phyloP scores from a whole-genome alignment of 2,329 filamentous ascomycete genomes.

The Hypoxylon sp. region DNA sequence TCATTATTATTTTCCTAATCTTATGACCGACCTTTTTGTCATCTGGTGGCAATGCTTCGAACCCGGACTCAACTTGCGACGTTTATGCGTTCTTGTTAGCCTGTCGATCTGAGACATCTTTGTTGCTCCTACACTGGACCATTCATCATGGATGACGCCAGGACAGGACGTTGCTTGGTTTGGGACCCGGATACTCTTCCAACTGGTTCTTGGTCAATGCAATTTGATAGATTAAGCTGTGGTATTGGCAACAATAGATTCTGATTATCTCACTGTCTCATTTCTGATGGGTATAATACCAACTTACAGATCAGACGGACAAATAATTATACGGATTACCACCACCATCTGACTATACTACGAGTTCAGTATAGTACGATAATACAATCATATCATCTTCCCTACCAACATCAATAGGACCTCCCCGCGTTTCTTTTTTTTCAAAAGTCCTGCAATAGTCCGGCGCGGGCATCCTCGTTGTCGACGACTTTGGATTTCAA shows the following conservation, averaged over 20 bases:
- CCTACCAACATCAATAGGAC: constrained; percentile 2
- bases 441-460: constrained; percentile 16
- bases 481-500: constrained; percentile 11
- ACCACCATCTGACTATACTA: too few relatives aligned
- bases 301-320: too few relatives aligned
- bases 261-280: too few relatives aligned
- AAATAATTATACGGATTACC: too few relatives aligned
- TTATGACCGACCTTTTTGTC: constrained; percentile 13
- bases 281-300: too few relatives aligned
- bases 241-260: too few relatives aligned
- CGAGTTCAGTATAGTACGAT: too few relatives aligned
- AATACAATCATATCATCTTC: constrained; percentile 2
- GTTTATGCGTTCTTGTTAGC: constrained; percentile 29
- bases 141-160: constrained; percentile 13
- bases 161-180: constrained; percentile 4
- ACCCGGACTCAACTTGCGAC: constrained; percentile 5
- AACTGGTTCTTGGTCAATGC: constrained; percentile 10
- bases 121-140: constrained; percentile 9
- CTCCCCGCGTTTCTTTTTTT: constrained; percentile 18
- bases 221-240: too few relatives aligned
- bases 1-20: constrained; percentile 5
- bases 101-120: constrained; percentile 17
- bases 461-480: constrained; percentile 2
- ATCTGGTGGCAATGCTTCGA: constrained; percentile 19
- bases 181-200: constrained; percentile 6